Evolutionary conservation across 2,329 filamentous ascomycete genomes (phyloP), one percentile per base, ranked within the genome.

Genomic region (Exophiala viscosa): DNA sequence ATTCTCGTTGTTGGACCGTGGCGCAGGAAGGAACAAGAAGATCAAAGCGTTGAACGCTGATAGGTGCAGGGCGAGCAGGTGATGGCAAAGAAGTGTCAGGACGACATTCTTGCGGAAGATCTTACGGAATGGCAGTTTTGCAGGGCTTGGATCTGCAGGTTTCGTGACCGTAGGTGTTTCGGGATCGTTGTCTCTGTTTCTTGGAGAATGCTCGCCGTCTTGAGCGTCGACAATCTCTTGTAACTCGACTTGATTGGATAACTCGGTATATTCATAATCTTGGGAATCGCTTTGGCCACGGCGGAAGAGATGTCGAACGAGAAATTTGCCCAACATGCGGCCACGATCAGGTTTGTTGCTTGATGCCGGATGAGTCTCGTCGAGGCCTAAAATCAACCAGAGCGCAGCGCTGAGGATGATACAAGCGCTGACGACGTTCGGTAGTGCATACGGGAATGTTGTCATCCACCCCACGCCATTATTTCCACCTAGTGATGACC

Each of bases 21-120:
- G 84, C 0, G 86, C 87, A 1, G 87, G 88, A 41, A 91, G 76
- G 68, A 91, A 90, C 45, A 89, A 77, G 55, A 88, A 87, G 74
- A 85, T 88, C 40, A 91, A 79, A 1, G 85, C 81, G 65, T 88
- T 86, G 73, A 90, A 91, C 23, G 86, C 85, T 54, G 84, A 86
- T 62, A 89, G 76, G 69, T 89, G 86, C 63, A 89, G 83, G 58
- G 86, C 84, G 61, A 88, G 83, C 44, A 89, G 79, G 31, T 84
- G 84, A 58, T 85, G 83, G 20, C 78, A 79, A 43, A 87, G 64
- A 2, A 90, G 66, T 0, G 77, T 81, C 58, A 77, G 70, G n/a
- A 81, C 62, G 20, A 82, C 75, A 54, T 82, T 82, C 7, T 69
- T 65, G 0, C 75, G 79, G 71, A 76, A 80, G 34, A 81, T 78